A percentile compares a stretch with the other conserved stretches of the same genome.
These are phyloP conservation scores for Ustilago lituana DNA, from an alignment of 1,284 basidiomycete species.

Conservation along the genomic window DNA sequence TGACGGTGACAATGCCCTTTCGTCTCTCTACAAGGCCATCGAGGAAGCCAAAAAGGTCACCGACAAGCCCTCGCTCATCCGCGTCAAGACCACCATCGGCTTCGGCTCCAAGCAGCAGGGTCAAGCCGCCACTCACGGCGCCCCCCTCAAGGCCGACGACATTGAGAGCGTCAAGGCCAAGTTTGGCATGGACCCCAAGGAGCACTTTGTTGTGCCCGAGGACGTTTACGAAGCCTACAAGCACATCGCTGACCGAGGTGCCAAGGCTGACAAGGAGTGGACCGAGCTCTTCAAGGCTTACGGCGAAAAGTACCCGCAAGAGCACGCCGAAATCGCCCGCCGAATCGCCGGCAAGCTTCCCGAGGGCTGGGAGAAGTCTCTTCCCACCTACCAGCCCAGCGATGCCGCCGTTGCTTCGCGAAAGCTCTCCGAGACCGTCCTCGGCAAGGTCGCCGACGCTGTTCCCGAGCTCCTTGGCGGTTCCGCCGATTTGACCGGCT, in stretches of 20 bases:
- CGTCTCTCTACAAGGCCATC: constrained; percentile 82
- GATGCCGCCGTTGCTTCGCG: constrained; percentile 88
- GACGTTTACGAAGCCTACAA: constrained; percentile 78
- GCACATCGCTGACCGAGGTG: constrained; percentile 77
- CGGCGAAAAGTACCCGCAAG: constrained; percentile 79
- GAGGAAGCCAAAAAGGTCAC: constrained; percentile 79
- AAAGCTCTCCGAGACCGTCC: constrained; percentile 89
- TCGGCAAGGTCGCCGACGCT: constrained; percentile 78
- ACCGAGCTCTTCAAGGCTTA: constrained; percentile 78
- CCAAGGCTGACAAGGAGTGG: constrained; percentile 80
- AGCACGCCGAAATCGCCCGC: constrained; percentile 85
- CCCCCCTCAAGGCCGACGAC: constrained; percentile 92
- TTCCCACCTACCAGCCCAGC: constrained; percentile 82
- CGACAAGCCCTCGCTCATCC: constrained; percentile 86
- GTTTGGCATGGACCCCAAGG: constrained; percentile 82
- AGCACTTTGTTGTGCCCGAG: constrained; percentile 81
- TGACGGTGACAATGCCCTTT: constrained; percentile 85
- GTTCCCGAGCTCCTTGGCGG: constrained; percentile 83
- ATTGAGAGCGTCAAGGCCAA: constrained; percentile 83
- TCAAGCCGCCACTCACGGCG: constrained; percentile 89
- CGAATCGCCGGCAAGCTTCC: constrained; percentile 86
- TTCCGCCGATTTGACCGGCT: constrained; percentile 90
- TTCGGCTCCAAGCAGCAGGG: constrained; percentile 92
- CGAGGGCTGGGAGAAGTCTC: constrained; percentile 82
- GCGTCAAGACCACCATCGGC: constrained; percentile 88